Base-by-base conservation (phyloP, 2,329 filamentous ascomycete genomes). In the Aspergillus sp. region DNA sequence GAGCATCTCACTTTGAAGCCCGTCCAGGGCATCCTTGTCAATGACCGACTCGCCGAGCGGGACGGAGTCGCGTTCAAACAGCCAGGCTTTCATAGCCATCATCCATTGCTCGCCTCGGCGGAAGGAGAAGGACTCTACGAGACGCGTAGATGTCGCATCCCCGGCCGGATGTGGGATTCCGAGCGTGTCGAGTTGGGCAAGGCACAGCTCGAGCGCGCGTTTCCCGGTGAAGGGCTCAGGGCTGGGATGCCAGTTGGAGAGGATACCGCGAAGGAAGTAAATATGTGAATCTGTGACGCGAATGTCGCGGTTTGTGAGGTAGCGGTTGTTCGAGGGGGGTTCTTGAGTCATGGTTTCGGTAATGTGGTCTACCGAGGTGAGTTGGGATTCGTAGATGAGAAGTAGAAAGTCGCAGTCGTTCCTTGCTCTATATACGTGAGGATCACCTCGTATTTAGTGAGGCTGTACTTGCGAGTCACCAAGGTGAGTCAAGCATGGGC, bases 81-180 rank as follows among this genome's bases (percentile, higher is more conserved):
- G 44, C 58, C 58, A 61, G 19, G 56, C 56, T 15, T 61, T 61
- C 17, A 58, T 21, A 2, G 56, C 58, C 58, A 61, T 61, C 58
- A 61, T 61, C 58, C 58, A 61, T 39, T 61, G 58, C 37, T 61
- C 58, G n/a, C 58, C 58, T 39, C 56, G 49, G 23, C n/a, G 27
- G 45, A 61, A 61, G 19, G n/a, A 12, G 27, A 52, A 61, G 6
- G 40, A 21, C n/a, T 31, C 5, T 23, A 61, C 37, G 2, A 61
- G 56, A 4, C 47, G 43, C 9, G 58, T 58, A 6, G 52, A 45
- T 8, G 48, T 24, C 23, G 58, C 49, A 3, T 52, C 19, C 19
- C 14, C 23, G 5, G 48, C n/a, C 3, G 56, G 58, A 17, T 56
- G 52, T 3, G 52, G 39, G 21, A 61, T 52, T 1, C 35, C 35